Evolutionary conservation across 2,329 filamentous ascomycete genomes (phyloP).

Genomic region (Pseudonectria foliicola): DNA sequence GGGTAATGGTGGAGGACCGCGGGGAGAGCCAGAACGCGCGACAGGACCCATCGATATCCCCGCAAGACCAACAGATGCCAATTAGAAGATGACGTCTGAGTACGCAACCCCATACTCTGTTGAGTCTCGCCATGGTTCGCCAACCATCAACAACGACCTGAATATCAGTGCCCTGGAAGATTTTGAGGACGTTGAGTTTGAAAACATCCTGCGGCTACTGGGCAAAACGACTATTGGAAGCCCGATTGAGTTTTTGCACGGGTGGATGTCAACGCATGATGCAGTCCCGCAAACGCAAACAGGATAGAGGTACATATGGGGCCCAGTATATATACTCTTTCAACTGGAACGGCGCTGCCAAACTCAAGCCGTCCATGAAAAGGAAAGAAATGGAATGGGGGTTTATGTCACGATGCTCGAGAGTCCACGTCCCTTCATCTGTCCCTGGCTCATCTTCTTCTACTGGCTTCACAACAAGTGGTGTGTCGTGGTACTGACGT

Average conservation of each 20-base stretch:
- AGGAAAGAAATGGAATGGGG: conserved; percentile 23
- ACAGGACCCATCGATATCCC: conserved; percentile 17
- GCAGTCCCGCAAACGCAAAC: too few relatives aligned
- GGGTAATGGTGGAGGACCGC: conserved; percentile 9
- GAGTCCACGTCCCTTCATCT: conserved; percentile 19
- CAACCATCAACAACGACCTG: conserved; percentile 1
- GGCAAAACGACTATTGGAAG: conserved; percentile 14
- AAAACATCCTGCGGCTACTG: conserved; percentile 20
- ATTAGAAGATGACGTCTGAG: conserved; percentile 12
- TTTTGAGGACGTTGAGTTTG: conserved; percentile 23
- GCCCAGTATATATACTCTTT: not conserved
- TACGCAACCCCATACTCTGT: conserved; percentile 5
- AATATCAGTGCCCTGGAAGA: conserved; percentile 19
- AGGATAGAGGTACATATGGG: too few relatives aligned
- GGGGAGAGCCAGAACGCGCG: conserved; percentile 9
- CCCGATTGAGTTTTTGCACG: not conserved
- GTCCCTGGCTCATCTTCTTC: conserved; percentile 12
- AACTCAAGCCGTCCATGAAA: conserved; percentile 5
- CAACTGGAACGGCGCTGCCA: not conserved
- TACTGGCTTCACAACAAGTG: conserved; percentile 15
- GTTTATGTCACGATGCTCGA: conserved; percentile 21
- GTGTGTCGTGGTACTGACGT: conserved; percentile 15
- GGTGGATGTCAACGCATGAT: too few relatives aligned
- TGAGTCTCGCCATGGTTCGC: conserved; percentile 4
- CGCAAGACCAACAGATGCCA: conserved; percentile 10